Evolutionary conservation across 164 flowering plant genomes (phyloP), one percentile per base, ranked within the genome.

Genomic region (Vitis labrusca): DNA sequence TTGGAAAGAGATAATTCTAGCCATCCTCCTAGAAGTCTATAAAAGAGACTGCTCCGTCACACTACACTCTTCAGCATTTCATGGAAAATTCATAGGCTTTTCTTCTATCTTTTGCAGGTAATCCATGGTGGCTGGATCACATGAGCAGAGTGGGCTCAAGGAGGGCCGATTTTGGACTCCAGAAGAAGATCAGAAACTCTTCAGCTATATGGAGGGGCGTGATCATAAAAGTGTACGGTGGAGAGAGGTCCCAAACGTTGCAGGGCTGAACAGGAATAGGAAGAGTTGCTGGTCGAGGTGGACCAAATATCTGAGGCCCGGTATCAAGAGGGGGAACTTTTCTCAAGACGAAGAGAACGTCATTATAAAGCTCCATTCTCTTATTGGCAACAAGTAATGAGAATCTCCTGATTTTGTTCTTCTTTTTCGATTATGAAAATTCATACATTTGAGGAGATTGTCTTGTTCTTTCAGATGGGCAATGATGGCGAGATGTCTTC

Each of bases 111-210:
- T 17, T 17, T 17, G 17, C 17, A 17, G 17, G 17, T 17, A 17
- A 17, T 17, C 17, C 17, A 17, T 17, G 17, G 0, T 17, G 17
- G 17, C 17, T 17, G 17, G 17, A 17, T 17, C 17, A 17, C 17
- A 17, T 17, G 17, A 17, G 17, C 17, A 17, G 75, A 66, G 54
- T 61, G 63, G 63, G 7, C 27, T 61, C 3, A 61, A 61, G 47
- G 9, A 61, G 47, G 48, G 63, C 17, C 17, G 17, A 17, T 17
- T 17, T 0, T 10, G 47, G 47, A 6, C 17, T 17, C 17, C 17
- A 17, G 17, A 17, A 17, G 17, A 17, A 17, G 17, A 17, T 17
- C 0, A 17, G 27, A 47, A 47, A 61, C 63, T 7, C 47, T 47
- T 3, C 48, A 61, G 14, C 47, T 27, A 61, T 37, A 61, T 27